phyloP scores from a whole-genome alignment of 768 basidiomycete species.

The Termitomyces sp. region DNA sequence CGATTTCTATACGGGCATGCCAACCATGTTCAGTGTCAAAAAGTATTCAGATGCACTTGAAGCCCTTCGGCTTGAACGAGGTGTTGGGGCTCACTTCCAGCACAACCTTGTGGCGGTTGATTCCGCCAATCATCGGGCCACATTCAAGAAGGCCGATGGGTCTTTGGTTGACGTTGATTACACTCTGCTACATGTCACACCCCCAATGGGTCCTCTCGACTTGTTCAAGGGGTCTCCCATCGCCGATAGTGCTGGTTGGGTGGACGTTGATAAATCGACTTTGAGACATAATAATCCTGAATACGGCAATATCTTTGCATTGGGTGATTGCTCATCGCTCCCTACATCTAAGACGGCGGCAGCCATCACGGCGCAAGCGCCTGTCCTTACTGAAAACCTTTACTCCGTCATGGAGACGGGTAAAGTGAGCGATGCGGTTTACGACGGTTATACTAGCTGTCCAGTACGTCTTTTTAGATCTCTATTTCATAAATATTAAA shows the following conservation, averaged over 20 bases:
- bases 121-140: slow-evolving; percentile 64
- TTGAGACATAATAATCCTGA: slow-evolving; percentile 80
- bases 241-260: slow-evolving; percentile 83
- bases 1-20: slow-evolving; percentile 88
- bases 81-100: slow-evolving; percentile 74
- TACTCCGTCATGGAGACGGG: slow-evolving; percentile 72
- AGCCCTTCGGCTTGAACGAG: slow-evolving; percentile 67
- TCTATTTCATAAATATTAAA: background rate
- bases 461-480: slow-evolving; percentile 46
- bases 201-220: slow-evolving; percentile 89
- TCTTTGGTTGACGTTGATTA: slow-evolving; percentile 69
- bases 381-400: slow-evolving; percentile 86
- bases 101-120: slow-evolving; percentile 82
- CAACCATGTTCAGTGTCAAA: slow-evolving; percentile 94
- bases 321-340: slow-evolving; percentile 90
- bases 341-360: slow-evolving; percentile 97
- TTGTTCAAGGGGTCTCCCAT: slow-evolving; percentile 74
- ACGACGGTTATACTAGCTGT: slow-evolving; percentile 88
- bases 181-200: slow-evolving; percentile 78
- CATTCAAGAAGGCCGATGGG: slow-evolving; percentile 77
- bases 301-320: slow-evolving; percentile 76
- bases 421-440: slow-evolving; percentile 58
- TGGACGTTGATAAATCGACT: slow-evolving; percentile 76
- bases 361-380: slow-evolving; percentile 87
- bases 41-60: slow-evolving; percentile 92